A percentile compares a stretch with the other conserved stretches of the same genome.
Conservation (phyloP, 495 filamentous ascomycete genomes). For the Penicillium tannophilum region DNA sequence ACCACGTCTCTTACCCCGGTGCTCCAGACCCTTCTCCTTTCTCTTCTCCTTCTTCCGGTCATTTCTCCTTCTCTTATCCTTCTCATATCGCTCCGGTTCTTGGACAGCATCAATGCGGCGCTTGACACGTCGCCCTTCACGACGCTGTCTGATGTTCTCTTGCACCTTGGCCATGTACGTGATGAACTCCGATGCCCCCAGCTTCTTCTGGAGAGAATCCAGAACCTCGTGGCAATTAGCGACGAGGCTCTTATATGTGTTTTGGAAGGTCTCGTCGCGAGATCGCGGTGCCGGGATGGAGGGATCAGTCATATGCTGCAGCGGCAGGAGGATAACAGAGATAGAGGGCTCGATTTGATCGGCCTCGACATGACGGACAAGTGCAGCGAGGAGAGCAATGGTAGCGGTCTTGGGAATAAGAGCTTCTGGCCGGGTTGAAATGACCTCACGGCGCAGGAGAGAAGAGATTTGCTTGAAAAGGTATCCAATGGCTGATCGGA, state of each 20-base stretch:
- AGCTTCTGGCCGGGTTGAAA: slow-evolving; percentile 59
- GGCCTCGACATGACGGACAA: slow-evolving; percentile 57
- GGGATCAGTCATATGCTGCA: slow-evolving; percentile 82
- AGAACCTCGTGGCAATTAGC: slow-evolving; percentile 71
- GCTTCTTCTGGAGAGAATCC: slow-evolving; percentile 73
- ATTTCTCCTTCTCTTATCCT: slow-evolving; percentile 80
- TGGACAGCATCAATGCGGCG: slow-evolving; percentile 81
- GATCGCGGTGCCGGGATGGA: slow-evolving; percentile 69
- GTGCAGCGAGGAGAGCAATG: slow-evolving; percentile 68
- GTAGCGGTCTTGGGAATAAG: slow-evolving; percentile 74
- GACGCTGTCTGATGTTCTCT: slow-evolving; percentile 64
- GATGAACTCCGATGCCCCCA: slow-evolving; percentile 80
- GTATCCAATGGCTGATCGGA: slow-evolving; percentile 62
- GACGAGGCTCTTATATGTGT: slow-evolving; percentile 65
- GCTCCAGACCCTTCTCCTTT: slow-evolving; percentile 71
- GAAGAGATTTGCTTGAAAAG: slow-evolving; percentile 74
- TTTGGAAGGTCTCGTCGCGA: slow-evolving; percentile 64
- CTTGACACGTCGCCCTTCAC: slow-evolving; percentile 76
- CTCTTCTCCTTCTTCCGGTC: slow-evolving; percentile 82
- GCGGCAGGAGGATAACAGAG: slow-evolving; percentile 68
- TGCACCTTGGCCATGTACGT: slow-evolving; percentile 66
- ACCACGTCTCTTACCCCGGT: slow-evolving; percentile 70
- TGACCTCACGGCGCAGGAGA: slow-evolving; percentile 75
- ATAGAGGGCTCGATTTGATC: slow-evolving; percentile 62
- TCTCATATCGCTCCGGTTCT: slow-evolving; percentile 74